Base-by-base conservation (phyloP, 1,139 yeast genomes). In the Geotrichum klebahnii region DNA sequence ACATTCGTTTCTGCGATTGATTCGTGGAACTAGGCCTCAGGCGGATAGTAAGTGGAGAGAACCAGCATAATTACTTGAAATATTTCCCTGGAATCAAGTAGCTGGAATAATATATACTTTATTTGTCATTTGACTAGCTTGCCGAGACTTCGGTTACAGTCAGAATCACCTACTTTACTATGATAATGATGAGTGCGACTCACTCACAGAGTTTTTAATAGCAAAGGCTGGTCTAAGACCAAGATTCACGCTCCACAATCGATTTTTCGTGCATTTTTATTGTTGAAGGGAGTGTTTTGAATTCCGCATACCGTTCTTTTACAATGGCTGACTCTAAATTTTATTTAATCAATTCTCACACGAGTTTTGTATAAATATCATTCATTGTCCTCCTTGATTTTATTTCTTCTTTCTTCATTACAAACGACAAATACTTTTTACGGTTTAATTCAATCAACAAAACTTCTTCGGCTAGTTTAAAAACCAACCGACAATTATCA, bases 211-310 rank as follows among this genome's bases (percentile, higher is more conserved):
- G n/a, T n/a, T n/a, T n/a, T n/a, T n/a, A n/a, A n/a, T n/a, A n/a
- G n/a, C n/a, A 8, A 35, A 35, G 38, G 38, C 38, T 35, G 38
- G 38, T 17, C 22, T 20, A 14, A 14, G n/a, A 26, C 10, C 12
- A 14, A 22, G 20, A 22, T 17, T 10, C 29, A 17, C 10, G 38
- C 38, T 35, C 38, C 38, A 35, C 38, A 35, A 35, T 35, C 20
- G 22, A 8, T 22, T 35, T 16, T 20, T 22, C 35, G 35, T 17
- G n/a, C n/a, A 9, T n/a, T 5, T 10, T 32, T 17, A 5, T 10
- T 32, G 5, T 17, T 32, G 35, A n/a, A 4, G 35, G 31, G 10
- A 28, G 12, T 28, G 12, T 12, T 28, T 28, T 28, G 36, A 33
- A 33, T 33, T 6, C 17, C 17, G 8, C 19, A n/a, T 14, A 8